Evolutionary conservation across 140 eudicot species (phyloP), one percentile per base, ranked within the genome.

Genomic region (Cichorium intybus): DNA sequence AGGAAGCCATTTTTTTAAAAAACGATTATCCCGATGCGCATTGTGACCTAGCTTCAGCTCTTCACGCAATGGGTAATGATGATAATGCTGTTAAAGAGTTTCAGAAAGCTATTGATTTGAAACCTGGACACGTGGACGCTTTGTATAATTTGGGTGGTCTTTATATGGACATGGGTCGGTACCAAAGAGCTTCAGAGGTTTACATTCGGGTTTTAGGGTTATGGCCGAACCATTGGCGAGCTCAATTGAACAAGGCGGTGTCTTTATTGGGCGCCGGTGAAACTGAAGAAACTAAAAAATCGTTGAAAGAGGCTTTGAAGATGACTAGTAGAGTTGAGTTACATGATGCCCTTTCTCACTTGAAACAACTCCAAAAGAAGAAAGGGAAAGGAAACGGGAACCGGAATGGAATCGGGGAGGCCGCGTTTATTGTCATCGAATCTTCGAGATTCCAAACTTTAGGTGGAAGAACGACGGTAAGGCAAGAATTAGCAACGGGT

Each of bases 141-240:
- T 71, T 93, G 70, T 93, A 93, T 66, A 93, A 93, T 77, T 61
- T 93, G 71, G 99, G 99, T 31, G 96, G 96, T 39, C 79, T 93
- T 28, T 88, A 88, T 76, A 93, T 93, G 99, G 99, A 93, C 71
- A 87, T 88, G 90, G 99, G 97, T 23, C 78, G 99, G 77, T 93
- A 83, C 66, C 99, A 88, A 55, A 80, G 99, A 55, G 99, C 99
- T 46, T 88, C 97, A 0, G 99, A 93, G 77, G 93, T 93, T 82
- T 93, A 93, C 51, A 69, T 83, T 41, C 75, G 99, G 87, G 99
- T 93, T 52, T 77, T 93, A 65, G 89, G 87, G 9, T 77, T 93
- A 35, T 79, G 96, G 90, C 95, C 97, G 2, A 81, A 81, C 37
- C 99, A 93, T 70, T 93, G 99, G 99, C 75, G 86, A 23, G 99